Conservation (phyloP, 140 eudicot species). For the Artemisia princeps region DNA sequence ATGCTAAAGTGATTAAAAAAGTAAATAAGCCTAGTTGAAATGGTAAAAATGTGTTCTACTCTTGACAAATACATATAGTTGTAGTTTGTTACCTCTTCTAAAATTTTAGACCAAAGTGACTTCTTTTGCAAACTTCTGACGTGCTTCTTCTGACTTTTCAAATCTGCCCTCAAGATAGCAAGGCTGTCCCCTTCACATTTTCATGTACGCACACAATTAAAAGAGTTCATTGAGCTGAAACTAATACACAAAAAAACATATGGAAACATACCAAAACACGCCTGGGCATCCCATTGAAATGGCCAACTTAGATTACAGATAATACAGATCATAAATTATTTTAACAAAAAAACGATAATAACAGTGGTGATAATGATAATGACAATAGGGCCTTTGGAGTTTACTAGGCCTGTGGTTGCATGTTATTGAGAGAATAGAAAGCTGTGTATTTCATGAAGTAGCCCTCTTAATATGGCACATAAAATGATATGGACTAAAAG, state of each 20-base stretch:
- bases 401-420: background rate
- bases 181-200: constrained; percentile 71
- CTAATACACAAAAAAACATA: background rate
- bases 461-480: background rate
- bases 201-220: constrained; percentile 5
- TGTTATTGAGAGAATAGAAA: background rate
- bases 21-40: background rate
- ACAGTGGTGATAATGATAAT: background rate
- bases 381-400: background rate
- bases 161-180: constrained; percentile 65
- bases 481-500: background rate
- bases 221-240: constrained; percentile 10
- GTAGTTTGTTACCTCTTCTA: constrained; percentile 76
- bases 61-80: background rate
- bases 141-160: constrained; percentile 88
- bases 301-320: too few species aligned
- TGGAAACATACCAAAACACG: background rate
- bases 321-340: too few species aligned
- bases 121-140: constrained; percentile 81
- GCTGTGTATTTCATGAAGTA: background rate
- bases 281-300: constrained; percentile 5
- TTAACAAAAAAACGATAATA: background rate
- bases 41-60: constrained; percentile 2
- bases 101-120: constrained; percentile 88
- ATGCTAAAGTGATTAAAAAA: constrained; percentile 1